A percentile compares a stretch with the other conserved stretches of the same genome.
Evolutionary conservation across 371 early-diverging fungal genomes (phyloP).

Genomic region (Saksenaea vasiformis): DNA sequence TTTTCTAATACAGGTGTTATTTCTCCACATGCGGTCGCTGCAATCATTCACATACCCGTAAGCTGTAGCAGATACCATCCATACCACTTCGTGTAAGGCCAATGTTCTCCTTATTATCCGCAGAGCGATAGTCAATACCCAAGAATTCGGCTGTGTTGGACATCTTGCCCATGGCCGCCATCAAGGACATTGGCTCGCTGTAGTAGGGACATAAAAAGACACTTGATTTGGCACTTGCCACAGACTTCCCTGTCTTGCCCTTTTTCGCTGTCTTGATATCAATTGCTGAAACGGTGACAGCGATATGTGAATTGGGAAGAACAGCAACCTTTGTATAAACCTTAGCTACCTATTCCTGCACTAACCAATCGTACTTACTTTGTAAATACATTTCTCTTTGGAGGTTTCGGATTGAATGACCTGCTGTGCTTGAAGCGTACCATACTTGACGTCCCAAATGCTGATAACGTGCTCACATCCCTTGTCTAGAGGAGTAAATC

Average conservation of each 20-base stretch:
- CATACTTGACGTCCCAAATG: slow-evolving; percentile 74
- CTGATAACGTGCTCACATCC: slow-evolving; percentile 58
- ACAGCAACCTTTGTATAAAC: slow-evolving; percentile 23
- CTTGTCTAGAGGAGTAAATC: background rate
- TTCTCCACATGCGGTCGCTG: background rate
- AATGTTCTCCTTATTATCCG: slow-evolving; percentile 17
- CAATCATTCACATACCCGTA: background rate
- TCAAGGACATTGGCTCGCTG: slow-evolving; percentile 65
- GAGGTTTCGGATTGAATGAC: slow-evolving; percentile 22
- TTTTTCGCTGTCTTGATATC: slow-evolving; percentile 20
- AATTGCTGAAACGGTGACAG: slow-evolving; percentile 37
- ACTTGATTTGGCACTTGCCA: slow-evolving; percentile 50
- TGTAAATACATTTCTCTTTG: slow-evolving; percentile 32
- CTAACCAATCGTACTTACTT: slow-evolving; percentile 15
- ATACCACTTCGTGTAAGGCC: slow-evolving; percentile 41
- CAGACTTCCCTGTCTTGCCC: slow-evolving; percentile 32
- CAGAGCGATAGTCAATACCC: slow-evolving; percentile 21
- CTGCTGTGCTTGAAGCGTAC: slow-evolving; percentile 65
- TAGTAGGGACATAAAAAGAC: slow-evolving; percentile 62
- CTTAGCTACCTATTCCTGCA: no score
- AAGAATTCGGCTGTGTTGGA: slow-evolving; percentile 52
- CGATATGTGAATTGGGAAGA: slow-evolving; percentile 44
- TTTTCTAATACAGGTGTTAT: background rate
- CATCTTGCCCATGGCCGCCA: slow-evolving; percentile 71
- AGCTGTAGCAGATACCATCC: slow-evolving; percentile 20